Evolutionary conservation across 2,329 filamentous ascomycete species (phyloP), one percentile per base, ranked within the genome.

Genomic region (Phyllosticta paracitricarpa): DNA sequence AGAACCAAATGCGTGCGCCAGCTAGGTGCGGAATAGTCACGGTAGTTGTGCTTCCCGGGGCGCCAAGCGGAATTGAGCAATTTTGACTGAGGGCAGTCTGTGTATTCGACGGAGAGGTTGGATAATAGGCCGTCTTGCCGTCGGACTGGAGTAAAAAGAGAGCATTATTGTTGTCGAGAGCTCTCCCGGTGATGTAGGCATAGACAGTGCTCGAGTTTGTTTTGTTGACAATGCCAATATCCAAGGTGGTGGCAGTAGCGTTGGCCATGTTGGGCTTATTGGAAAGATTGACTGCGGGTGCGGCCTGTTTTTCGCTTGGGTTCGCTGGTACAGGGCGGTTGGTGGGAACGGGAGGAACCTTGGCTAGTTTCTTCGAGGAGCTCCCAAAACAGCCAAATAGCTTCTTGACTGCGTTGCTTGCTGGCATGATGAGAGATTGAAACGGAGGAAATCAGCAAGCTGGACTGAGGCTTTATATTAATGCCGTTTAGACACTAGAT

Each of bases 1-100:
- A 84, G 72, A 89, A 88, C 85, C 87, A 92, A 70, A 91, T 83
- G 59, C 89, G 82, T 1, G 83, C 88, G 24, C 87, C 88, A 2
- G 82, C 86, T 26, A 91, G 79, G 63, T 85, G 85, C 10, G 89
- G 89, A 63, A 91, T 84, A 1, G 82, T 85, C 25, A 89, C 77
- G 2, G 77, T 82, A 28, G 77, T 82, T 0, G 81, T 82, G 53
- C 78, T 76, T 6, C 88, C 88, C 0, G 85, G 79, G 0, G 77
- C 76, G 14, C 87, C 87, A 4, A 91, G 76, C 1, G 77, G 72
- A 64, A 92, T 90, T 48, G 82, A 82, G 67, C 82, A 82, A 71
- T 91, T 78, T 33, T 75, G 77, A 2, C 74, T 73, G 17, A 89
- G 76, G 1, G 81, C 76, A 58, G 79, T 71, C 26, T 82, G 77